Evolutionary conservation across 805 yeast species (phyloP).

Genomic region (Starmerella asiatica): DNA sequence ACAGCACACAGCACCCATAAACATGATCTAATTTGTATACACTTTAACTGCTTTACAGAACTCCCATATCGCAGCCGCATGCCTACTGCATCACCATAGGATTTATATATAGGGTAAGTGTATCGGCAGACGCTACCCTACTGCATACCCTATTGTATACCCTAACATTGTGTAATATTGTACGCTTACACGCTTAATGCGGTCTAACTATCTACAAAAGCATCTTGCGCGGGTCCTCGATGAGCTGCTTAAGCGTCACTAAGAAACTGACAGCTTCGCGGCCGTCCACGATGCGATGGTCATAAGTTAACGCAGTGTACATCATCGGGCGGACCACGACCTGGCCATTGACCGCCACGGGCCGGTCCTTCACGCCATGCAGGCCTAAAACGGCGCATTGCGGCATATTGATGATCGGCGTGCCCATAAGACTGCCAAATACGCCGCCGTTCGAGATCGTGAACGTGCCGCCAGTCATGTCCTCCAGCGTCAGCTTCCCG

Average conservation of each 20-base stretch:
- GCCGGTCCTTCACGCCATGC: conserved; percentile 95
- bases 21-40: too few relatives aligned
- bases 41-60: too few relatives aligned
- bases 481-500: conserved; percentile 90
- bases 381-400: conserved; percentile 96
- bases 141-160: too few relatives aligned
- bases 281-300: conserved; percentile 95
- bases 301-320: conserved; percentile 97
- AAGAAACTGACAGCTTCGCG: conserved; percentile 98
- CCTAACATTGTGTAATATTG: too few relatives aligned
- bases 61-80: too few relatives aligned
- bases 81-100: too few relatives aligned
- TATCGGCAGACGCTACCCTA: too few relatives aligned
- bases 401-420: conserved; percentile 96
- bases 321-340: conserved; percentile 97
- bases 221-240: conserved; percentile 99
- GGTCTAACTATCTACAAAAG: conserved; percentile 39
- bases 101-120: too few relatives aligned
- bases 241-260: conserved; percentile 88
- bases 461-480: conserved; percentile 98
- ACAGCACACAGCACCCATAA: too few relatives aligned
- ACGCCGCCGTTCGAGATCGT: conserved; percentile 99
- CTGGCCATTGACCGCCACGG: conserved; percentile 92
- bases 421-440: conserved; percentile 93
- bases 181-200: too few relatives aligned